These are phyloP conservation scores for Phytophthora cryptogea DNA, from an alignment of 352 stramenopile genomes.

Conservation along the genomic window DNA sequence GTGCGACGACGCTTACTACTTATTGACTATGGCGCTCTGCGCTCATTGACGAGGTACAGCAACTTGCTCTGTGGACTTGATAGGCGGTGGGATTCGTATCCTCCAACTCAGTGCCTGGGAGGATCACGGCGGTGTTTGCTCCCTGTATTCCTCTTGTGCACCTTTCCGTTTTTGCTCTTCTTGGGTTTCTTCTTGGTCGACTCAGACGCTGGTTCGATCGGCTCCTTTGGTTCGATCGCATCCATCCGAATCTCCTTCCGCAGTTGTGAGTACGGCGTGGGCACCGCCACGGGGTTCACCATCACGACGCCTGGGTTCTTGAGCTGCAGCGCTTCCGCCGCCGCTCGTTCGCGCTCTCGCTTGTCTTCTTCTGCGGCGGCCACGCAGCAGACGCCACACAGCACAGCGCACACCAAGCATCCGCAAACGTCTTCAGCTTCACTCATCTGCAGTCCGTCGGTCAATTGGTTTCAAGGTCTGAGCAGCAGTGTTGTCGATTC, in stretches of 20 bases:
- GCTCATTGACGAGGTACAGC: slow-evolving; percentile 16
- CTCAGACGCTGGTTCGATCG: slow-evolving; percentile 4
- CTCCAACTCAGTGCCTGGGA: slow-evolving; percentile 6
- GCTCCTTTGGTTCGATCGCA: slow-evolving; percentile 7
- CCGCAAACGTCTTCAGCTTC: slow-evolving; percentile 79
- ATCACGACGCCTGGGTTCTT: slow-evolving; percentile 60
- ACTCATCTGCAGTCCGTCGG: slow-evolving; percentile 50
- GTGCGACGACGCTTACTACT: slow-evolving; percentile 20
- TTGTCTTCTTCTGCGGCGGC: slow-evolving; percentile 83
- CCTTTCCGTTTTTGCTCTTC: slow-evolving; percentile 18
- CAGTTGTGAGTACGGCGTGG: slow-evolving; percentile 40
- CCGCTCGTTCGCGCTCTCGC: slow-evolving; percentile 68
- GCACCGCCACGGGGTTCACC: slow-evolving; percentile 67
- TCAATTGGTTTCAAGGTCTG: background rate
- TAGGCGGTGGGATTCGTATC: no score
- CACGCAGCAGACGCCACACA: slow-evolving; percentile 80
- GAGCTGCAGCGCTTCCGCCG: slow-evolving; percentile 37
- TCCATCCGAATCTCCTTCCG: slow-evolving; percentile 25
- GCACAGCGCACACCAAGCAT: slow-evolving; percentile 67
- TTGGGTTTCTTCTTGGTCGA: slow-evolving; percentile 27
- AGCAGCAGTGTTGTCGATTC: background rate
- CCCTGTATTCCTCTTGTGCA: slow-evolving; percentile 24
- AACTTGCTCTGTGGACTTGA: slow-evolving; percentile 18
- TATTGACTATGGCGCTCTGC: slow-evolving; percentile 16
- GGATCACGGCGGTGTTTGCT: slow-evolving; percentile 12